Percentiles rank a stretch among this genome's conserved stretches.
Conservation (phyloP, 2,329 filamentous ascomycete species). For the Apiospora aurea region DNA sequence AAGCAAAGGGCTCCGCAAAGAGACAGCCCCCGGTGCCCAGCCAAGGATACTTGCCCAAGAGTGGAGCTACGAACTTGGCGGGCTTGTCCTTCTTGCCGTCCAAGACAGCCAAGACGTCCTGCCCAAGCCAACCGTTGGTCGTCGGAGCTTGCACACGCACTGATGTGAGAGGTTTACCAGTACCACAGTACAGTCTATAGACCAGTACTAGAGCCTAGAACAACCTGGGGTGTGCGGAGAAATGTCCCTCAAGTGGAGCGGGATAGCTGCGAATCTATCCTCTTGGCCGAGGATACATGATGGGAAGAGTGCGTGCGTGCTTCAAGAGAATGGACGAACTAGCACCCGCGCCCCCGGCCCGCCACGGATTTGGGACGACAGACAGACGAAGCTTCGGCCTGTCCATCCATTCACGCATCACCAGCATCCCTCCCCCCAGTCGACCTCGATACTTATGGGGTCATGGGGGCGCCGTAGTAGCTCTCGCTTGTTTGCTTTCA, state of each 20-base stretch:
- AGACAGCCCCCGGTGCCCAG: neutral
- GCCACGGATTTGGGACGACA: slow-evolving; percentile 17
- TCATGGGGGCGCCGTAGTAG: neutral
- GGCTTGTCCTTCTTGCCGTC: neutral
- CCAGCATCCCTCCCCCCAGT: slow-evolving; percentile 10
- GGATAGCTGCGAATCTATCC: neutral
- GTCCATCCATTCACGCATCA: slow-evolving; percentile 11
- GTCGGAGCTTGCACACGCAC: neutral
- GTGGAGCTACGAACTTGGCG: slow-evolving; percentile 4
- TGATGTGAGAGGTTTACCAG: neutral
- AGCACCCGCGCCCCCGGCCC: neutral
- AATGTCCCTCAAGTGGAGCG: slow-evolving; percentile 1
- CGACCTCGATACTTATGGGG: neutral
- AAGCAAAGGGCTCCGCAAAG: slow-evolving; percentile 3
- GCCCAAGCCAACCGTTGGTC: neutral
- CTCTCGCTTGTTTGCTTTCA: slow-evolving; percentile 14
- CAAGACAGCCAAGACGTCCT: neutral
- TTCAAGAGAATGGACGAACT: neutral
- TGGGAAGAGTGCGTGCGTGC: slow-evolving; percentile 2
- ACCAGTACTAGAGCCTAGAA: neutral
- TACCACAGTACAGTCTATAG: neutral
- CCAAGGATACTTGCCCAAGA: neutral
- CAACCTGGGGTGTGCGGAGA: neutral
- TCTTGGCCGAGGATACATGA: slow-evolving; percentile 4
- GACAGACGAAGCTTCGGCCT: neutral